Percentiles rank a stretch among this genome's conserved stretches.
Evolutionary conservation across 441 rosid species (phyloP).

Genomic region (Bruguiera hainesii): DNA sequence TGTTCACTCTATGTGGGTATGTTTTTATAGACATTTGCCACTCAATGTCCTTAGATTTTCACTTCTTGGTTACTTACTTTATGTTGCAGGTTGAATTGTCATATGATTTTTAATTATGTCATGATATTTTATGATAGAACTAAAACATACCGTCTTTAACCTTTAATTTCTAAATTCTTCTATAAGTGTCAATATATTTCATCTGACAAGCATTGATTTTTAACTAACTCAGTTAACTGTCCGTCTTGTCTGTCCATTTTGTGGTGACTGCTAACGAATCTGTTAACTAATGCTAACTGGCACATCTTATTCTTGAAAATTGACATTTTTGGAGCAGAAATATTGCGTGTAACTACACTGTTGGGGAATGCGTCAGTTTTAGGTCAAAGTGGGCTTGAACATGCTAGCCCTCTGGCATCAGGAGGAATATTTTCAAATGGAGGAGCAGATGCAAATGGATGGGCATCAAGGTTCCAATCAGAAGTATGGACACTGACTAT

Average conservation of each 20-base stretch:
- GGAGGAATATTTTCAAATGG: constrained; percentile 96
- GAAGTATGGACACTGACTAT: constrained; percentile 99
- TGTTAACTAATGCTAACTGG: constrained; percentile 90
- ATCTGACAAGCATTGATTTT: constrained; percentile 38
- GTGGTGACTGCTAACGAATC: constrained; percentile 69
- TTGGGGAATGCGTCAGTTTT: constrained; percentile 99
- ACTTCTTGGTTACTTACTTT: background rate
- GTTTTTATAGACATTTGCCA: background rate
- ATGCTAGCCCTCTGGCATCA: constrained; percentile 93
- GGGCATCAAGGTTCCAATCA: constrained; percentile 97
- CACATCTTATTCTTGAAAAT: constrained; percentile 97
- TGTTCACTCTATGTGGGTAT: too few species aligned
- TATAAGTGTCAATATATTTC: constrained; percentile 32
- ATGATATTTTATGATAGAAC: constrained; percentile 15
- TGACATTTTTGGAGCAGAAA: constrained; percentile 99
- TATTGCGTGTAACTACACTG: constrained; percentile 98
- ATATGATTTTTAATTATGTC: constrained; percentile 5
- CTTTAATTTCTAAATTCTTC: constrained; percentile 26
- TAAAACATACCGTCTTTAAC: constrained; percentile 13
- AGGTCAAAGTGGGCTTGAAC: constrained; percentile 99
- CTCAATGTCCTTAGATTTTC: background rate
- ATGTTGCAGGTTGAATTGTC: background rate
- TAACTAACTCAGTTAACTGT: constrained; percentile 63
- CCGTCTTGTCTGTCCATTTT: constrained; percentile 61
- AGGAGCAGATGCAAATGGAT: constrained; percentile 94